Evolutionary conservation across 305 asterid species (phyloP), one percentile per base, ranked within the genome.

Genomic region (Solanum hybrid): DNA sequence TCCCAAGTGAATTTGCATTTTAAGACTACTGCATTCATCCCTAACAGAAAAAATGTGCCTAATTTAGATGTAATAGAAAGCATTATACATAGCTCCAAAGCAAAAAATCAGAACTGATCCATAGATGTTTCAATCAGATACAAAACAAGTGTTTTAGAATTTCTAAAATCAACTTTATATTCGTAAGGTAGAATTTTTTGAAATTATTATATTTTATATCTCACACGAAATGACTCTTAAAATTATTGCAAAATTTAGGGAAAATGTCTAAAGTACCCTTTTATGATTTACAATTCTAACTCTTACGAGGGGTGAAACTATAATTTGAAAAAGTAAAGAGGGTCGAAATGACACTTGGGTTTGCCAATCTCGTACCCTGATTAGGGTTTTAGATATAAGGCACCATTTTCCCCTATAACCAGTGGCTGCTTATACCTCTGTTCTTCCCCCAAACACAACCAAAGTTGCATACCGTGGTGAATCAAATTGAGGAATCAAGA

Each of bases 401-500:
- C 2, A 31, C 9, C 14, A 78, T 40, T 81, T 81, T 82, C 69
- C 37, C 3, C 26, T 8, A 0, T 2, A 12, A 11, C 33, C 33
- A 5, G 10, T 35, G 85, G 85, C 85, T 35, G 51, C 64, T n/a
- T 13, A 36, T 22, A 7, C 42, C 31, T 36, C 75, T 11, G 34
- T n/a, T 80, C 64, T 80, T 26, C 61, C 64, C 34, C 35, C 34
- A 39, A 80, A 39, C 11, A 37, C 13, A 35, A 80, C 12, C 64
- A 79, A 42, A 8, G 33, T 36, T 79, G 86, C 64, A 46, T 46
- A 46, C 20, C 3, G 61, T 14, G n/a, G 11, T n/a, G 85, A 40
- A 79, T 36, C 57, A 79, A 24, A 81, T 39, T 40, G 4, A 40
- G 36, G 36, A 26, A 26, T 26, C 69, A 92, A 89, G 91, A 96